A percentile compares a stretch with the other conserved stretches of the same genome.
phyloP scores from a whole-genome alignment of 306 rosid genomes.

The Aeschynomene evenia region DNA sequence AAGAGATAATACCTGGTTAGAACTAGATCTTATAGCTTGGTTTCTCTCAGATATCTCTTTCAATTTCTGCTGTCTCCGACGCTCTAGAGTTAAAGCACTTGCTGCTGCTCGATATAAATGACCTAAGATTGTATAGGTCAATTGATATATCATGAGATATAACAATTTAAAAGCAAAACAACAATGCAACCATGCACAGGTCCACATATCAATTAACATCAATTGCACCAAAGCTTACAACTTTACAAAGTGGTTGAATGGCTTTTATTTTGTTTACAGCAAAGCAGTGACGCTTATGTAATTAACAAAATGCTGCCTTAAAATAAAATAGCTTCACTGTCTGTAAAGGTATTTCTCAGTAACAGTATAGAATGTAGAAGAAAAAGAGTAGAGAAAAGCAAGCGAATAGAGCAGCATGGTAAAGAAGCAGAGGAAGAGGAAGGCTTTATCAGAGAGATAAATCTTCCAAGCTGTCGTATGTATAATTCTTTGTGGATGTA shows the following conservation, averaged over 20 bases:
- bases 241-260: not conserved
- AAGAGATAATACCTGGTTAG: slow-evolving; percentile 55
- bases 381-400: too few relatives aligned
- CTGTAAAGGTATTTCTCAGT: too few relatives aligned
- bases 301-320: not conserved
- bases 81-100: slow-evolving; percentile 71
- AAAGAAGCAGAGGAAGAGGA: too few relatives aligned
- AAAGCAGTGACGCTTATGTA: slow-evolving; percentile 14
- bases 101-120: slow-evolving; percentile 52
- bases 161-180: slow-evolving; percentile 12
- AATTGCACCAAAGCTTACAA: slow-evolving; percentile 12
- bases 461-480: too few relatives aligned
- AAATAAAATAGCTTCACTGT: not conserved
- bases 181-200: not conserved
- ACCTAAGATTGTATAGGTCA: slow-evolving; percentile 47
- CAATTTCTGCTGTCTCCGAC: slow-evolving; percentile 63
- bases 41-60: slow-evolving; percentile 53
- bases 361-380: too few relatives aligned
- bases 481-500: too few relatives aligned
- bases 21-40: slow-evolving; percentile 50
- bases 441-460: too few relatives aligned
- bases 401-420: too few relatives aligned
- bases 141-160: slow-evolving; percentile 25
- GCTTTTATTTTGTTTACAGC: not conserved
- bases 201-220: not conserved